Evolutionary conservation across 2,329 filamentous ascomycete genomes (phyloP), one percentile per base, ranked within the genome.

Genomic region (Hirsutella minnesotensis): DNA sequence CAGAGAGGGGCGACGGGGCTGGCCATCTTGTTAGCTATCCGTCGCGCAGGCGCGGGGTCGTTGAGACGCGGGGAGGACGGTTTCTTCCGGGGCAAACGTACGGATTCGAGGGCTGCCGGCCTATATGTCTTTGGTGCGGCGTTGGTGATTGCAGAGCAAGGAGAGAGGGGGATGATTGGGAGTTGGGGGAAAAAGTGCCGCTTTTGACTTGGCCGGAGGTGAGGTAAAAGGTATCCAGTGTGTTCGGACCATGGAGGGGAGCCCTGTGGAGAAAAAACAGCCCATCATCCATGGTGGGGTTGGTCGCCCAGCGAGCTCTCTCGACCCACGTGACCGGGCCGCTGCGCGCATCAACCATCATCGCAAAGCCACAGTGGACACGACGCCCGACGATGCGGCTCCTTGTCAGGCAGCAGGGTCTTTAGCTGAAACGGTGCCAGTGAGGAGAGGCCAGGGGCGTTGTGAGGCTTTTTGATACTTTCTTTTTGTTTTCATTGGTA

Each of bases 241-340:
- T 27, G 24, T 27, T 27, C 9, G 15, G 36, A 39, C 41, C 40
- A 43, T 45, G 46, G 45, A 47, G 49, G 49, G 53, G 53, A 51
- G 53, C 45, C 53, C 50, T 53, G 53, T 51, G 54, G 54, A 56
- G 54, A 54, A 58, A 57, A 57, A 57, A 53, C 54, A 59, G 53
- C 51, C 47, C 51, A 50, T 51, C 49, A 51, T 44, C 40, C 24
- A 46, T 55, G 54, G 54, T 58, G 58, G 57, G 58, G 58, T 21
- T 19, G 35, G 57, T 21, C 18, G 35, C 54, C 43, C 52, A 54
- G 51, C 54, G 54, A 58, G 54, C 40, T 18, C 16, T n/a, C 1
- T 9, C 40, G 42, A 30, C 33, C 47, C 58, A 61, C 58, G 59
- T 61, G 58, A 61, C 52, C 45, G 30, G 31, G 19, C 20, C 42